phyloP scores from a whole-genome alignment of 345 rosid species.

The Salix exigua region DNA sequence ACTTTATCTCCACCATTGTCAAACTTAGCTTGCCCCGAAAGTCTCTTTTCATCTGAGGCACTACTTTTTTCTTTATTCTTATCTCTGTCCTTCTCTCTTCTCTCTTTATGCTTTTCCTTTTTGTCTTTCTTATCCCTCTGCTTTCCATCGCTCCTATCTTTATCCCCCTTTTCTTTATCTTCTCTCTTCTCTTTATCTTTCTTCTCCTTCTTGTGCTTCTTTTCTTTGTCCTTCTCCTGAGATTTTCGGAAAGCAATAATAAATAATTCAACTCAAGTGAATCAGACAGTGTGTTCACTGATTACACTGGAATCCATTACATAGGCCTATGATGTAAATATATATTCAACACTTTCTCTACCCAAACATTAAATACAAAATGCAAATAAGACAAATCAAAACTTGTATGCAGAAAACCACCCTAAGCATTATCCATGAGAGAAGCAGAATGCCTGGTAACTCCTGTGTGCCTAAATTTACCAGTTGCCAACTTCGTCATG shows the following conservation, averaged over 20 bases:
- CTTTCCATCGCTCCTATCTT: constrained; percentile 55
- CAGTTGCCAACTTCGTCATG: not conserved
- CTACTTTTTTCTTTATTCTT: constrained; percentile 39
- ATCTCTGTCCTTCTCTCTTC: constrained; percentile 12
- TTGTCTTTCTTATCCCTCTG: constrained; percentile 38
- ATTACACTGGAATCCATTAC: not conserved
- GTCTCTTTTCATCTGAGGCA: constrained; percentile 30
- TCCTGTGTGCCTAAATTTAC: not conserved
- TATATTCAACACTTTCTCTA: not conserved
- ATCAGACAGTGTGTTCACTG: not conserved
- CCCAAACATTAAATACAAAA: not conserved
- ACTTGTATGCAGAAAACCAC: not conserved
- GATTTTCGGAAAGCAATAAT: not conserved
- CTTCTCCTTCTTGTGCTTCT: constrained; percentile 50
- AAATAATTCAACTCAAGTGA: not conserved
- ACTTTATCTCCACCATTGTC: constrained; percentile 30
- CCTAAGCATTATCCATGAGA: not conserved
- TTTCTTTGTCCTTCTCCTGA: constrained; percentile 57
- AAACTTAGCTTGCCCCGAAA: constrained; percentile 16
- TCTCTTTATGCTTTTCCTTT: constrained; percentile 41
- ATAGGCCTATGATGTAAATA: not conserved
- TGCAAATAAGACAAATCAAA: not conserved
- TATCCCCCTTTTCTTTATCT: constrained; percentile 49
- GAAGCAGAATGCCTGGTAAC: not conserved
- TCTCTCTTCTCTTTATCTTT: constrained; percentile 48